Base-by-base conservation (phyloP, 2,329 filamentous ascomycete genomes). In the Fusarium sp. region DNA sequence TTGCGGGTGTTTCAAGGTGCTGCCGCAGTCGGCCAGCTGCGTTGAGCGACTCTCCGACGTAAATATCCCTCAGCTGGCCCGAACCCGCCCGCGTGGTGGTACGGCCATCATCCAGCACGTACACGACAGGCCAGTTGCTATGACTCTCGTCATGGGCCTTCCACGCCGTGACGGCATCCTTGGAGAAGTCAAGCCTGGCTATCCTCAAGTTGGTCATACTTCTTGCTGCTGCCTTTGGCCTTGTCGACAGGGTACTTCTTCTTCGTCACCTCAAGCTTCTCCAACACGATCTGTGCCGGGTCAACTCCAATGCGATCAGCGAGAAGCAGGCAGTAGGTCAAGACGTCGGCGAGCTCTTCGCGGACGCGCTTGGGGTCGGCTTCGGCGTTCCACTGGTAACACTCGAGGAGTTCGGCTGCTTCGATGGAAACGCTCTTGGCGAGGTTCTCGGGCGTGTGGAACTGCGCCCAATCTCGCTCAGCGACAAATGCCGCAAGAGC, bases 401-500 rank as follows among this genome's bases (percentile, higher is more conserved):
- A 66, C 41, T 66, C 64, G 30, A 66, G 64, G 23, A 66, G 64
- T n/a, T 66, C 64, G 34, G 54, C 54, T 32, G 64, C 64, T 61
- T 66, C 64, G 41, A 66, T 66, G 10, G 64, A 41, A 56, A 66
- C 54, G 56, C 64, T 66, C 41, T 66, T 61, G 64, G 64, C 54
- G 25, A 66, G 64, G 13, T 66, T 66, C 34, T 66, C 64, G 27
- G 64, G 64, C 10, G 64, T 66, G n/a, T 66, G 64, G 13, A 66
- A 66, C 41, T 66, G 64, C n/a, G 64, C 64, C 64, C 64, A 66
- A 41, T 66, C 64, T 61, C 64, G 64, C 64, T 66, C 64, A 30
- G 54, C 54, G 32, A 66, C 64, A 6, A 66, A 66, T 27, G 62
- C 62, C 9, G 62, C 35, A 50, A 64, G 62, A 1, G 62, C 62